A percentile compares a stretch with the other conserved stretches of the same genome.
phyloP scores from a whole-genome alignment of 768 basidiomycete genomes.

The Saitozyma sp. region DNA sequence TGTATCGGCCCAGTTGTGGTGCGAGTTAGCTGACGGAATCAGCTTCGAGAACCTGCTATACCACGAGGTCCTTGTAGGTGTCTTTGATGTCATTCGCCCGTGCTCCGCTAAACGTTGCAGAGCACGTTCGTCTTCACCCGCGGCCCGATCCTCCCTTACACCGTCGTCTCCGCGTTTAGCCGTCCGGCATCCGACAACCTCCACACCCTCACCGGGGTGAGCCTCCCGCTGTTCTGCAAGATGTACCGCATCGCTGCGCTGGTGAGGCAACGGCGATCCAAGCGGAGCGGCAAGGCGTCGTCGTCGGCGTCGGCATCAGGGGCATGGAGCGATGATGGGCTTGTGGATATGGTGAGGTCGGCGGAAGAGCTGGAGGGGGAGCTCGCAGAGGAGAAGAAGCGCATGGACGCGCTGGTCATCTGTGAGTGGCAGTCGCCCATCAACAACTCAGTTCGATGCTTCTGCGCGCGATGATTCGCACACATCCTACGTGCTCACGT shows the following conservation, averaged over 20 bases:
- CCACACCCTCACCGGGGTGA: no score
- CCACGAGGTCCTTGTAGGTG: conserved; percentile 35
- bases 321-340: conserved; percentile 30
- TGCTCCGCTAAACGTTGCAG: conserved; percentile 5
- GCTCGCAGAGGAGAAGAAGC: conserved; percentile 24
- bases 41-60: conserved; percentile 43
- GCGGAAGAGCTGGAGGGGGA: conserved; percentile 27
- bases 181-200: conserved; percentile 15
- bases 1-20: conserved; percentile 2
- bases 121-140: conserved; percentile 23
- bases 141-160: conserved; percentile 20
- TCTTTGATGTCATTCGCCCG: neutral
- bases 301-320: neutral
- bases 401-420: conserved; percentile 4
- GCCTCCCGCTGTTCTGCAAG: neutral
- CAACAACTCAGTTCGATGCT: no score
- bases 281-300: no score
- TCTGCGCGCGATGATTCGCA: no score
- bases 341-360: conserved; percentile 24
- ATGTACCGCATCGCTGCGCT: conserved; percentile 28
- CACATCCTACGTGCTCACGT: no score
- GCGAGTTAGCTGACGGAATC: conserved; percentile 4
- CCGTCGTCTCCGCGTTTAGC: conserved; percentile 10
- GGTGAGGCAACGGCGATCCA: no score
- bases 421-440: no score